phyloP scores from a whole-genome alignment of 1,284 basidiomycete genomes.

The Kwoniella shivajii region DNA sequence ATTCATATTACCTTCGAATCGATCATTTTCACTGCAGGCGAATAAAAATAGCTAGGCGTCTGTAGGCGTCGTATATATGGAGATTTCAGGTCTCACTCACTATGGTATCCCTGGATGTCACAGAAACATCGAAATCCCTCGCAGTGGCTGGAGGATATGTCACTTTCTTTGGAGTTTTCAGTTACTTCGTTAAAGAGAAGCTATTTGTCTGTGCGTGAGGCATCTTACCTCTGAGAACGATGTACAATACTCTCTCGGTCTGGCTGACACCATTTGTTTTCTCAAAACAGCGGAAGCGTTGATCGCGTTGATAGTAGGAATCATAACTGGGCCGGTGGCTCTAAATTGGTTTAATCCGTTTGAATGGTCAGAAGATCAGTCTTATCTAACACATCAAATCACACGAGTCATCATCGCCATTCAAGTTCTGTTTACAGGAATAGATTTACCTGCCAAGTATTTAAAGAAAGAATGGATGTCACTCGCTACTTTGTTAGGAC shows the following conservation, averaged over 20 bases:
- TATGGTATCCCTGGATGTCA: slow-evolving; percentile 53
- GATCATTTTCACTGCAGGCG: not conserved
- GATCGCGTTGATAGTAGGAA: slow-evolving; percentile 89
- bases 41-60: slow-evolving; percentile 13
- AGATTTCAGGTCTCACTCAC: not conserved
- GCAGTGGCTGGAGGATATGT: slow-evolving; percentile 51
- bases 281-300: slow-evolving; percentile 83
- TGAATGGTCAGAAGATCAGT: slow-evolving; percentile 28
- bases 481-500: slow-evolving; percentile 76
- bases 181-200: slow-evolving; percentile 54
- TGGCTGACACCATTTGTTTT: not conserved
- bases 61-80: not conserved
- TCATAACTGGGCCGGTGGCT: slow-evolving; percentile 66
- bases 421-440: slow-evolving; percentile 95
- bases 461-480: slow-evolving; percentile 84
- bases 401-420: slow-evolving; percentile 91
- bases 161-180: slow-evolving; percentile 47
- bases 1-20: not conserved
- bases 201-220: slow-evolving; percentile 52
- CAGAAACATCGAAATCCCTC: slow-evolving; percentile 48
- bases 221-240: not conserved
- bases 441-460: slow-evolving; percentile 85
- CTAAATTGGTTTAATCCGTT: slow-evolving; percentile 37
- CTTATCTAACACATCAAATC: slow-evolving; percentile 64
- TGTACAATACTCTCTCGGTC: not conserved